Conservation (phyloP, 2,329 filamentous ascomycete species). For the Aspergillus costaricaensis region DNA sequence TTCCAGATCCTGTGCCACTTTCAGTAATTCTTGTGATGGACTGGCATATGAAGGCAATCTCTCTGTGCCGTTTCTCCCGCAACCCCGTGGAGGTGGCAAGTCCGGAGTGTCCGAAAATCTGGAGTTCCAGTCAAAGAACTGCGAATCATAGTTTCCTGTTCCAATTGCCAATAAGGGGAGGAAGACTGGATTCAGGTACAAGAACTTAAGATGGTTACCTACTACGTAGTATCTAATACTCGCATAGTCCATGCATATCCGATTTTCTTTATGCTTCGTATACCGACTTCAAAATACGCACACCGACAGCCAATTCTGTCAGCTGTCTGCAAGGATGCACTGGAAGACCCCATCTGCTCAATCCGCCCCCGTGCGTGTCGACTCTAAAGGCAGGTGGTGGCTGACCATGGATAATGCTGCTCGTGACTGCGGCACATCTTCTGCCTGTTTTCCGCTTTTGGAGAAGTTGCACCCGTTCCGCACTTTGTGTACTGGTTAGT, state of each 20-base stretch:
- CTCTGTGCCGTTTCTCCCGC: neutral
- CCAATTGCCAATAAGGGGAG: neutral
- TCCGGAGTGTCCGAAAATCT: neutral
- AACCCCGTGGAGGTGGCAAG: constrained; percentile 2
- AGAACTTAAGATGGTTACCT: neutral
- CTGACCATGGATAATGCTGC: no score
- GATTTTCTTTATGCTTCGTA: neutral
- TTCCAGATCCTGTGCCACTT: constrained; percentile 1
- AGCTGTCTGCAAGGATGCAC: neutral
- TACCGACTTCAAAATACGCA: neutral
- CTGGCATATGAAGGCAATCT: neutral
- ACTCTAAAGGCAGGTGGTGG: no score
- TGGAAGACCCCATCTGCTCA: no score
- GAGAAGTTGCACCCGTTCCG: no score
- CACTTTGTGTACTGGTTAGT: no score
- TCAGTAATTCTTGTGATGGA: neutral
- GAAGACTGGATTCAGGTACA: neutral
- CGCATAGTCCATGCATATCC: neutral
- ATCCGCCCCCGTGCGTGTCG: no score
- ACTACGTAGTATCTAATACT: neutral
- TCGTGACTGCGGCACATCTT: no score
- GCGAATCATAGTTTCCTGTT: neutral
- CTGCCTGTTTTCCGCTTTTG: no score
- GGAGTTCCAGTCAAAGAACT: neutral
- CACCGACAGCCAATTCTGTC: neutral